Evolutionary conservation across 495 filamentous ascomycete species (phyloP), one percentile per base, ranked within the genome.

Genomic region (Talaromyces stipitatus): DNA sequence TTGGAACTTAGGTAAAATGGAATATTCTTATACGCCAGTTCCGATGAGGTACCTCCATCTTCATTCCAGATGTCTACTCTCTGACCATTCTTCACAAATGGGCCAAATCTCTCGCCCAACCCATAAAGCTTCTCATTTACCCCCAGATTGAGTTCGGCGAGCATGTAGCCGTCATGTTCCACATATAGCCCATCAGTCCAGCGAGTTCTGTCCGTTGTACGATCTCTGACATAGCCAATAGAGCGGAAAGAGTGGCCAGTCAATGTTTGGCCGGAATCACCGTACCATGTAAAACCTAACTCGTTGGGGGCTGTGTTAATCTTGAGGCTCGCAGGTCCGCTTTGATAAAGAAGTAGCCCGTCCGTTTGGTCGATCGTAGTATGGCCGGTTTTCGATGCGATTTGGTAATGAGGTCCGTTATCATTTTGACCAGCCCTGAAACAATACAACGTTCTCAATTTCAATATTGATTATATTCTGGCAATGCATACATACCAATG

Each of bases 11-110:
- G 69, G 66, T 84, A 88, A 66, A 89, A 89, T 2, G 84, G 80
- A 6, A 89, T 75, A 61, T 89, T 89, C 69, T 89, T 89, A 64
- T 90, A 90, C 0, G 85, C 84, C 58, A 87, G 77, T 51, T 89
- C 85, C 16, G 78, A 83, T 0, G 79, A 84, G 16, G 87, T 89
- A 8, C 85, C 86, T 2, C 86, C 86, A 60, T 90, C 86, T 29
- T 82, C 81, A 56, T 89, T 88, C 84, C 85, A 88, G 18, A 89
- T 77, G 53, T 79, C 77, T 2, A 90, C 73, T 4, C 72, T 75
- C 65, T 89, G 85, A 8, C 86, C 86, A 29, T 87, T 84, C 65
- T 86, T 87, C 60, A 83, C 83, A 55, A 87, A 85, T 1, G 82
- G 78, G 0, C 85, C 85, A 58, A 90, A 90, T 14, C 86, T 75